Percentiles rank a stretch among this genome's conserved stretches.
Conservation (phyloP, 768 basidiomycete genomes). For the Cytidiella melzeri region DNA sequence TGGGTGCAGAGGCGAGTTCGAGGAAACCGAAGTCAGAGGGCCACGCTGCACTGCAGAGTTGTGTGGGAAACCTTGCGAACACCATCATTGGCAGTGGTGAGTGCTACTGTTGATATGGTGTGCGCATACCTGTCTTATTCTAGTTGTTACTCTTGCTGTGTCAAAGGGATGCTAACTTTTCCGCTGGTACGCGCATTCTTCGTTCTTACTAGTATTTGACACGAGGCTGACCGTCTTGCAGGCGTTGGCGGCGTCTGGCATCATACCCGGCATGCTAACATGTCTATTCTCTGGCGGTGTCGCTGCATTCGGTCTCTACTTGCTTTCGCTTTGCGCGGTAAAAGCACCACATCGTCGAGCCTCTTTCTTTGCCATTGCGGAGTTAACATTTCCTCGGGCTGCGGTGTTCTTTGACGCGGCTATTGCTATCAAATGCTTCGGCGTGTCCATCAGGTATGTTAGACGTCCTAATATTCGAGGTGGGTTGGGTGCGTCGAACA, state of each 20-base stretch:
- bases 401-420: conserved; percentile 90
- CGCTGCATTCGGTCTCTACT: conserved; percentile 81
- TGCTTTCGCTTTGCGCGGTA: conserved; percentile 79
- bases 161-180: conserved; percentile 80
- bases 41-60: conserved; percentile 60
- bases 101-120: conserved; percentile 11
- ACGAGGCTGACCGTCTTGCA: conserved; percentile 21
- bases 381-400: conserved; percentile 84
- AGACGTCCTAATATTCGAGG: too few relatives aligned
- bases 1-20: conserved; percentile 37
- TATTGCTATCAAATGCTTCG: conserved; percentile 95
- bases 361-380: conserved; percentile 78
- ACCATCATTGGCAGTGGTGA: conserved; percentile 89
- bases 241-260: conserved; percentile 87
- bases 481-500: too few relatives aligned
- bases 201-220: background rate
- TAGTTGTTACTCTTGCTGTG: conserved; percentile 5
- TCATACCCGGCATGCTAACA: conserved; percentile 86
- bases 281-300: conserved; percentile 76
- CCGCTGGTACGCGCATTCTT: conserved; percentile 51
- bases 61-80: conserved; percentile 76
- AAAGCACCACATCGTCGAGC: conserved; percentile 66
- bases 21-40: conserved; percentile 43
- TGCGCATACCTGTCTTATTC: background rate
- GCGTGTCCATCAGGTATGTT: conserved; percentile 83